phyloP scores from a whole-genome alignment of 2,329 filamentous ascomycete genomes.

The Apiospora saccharicola region DNA sequence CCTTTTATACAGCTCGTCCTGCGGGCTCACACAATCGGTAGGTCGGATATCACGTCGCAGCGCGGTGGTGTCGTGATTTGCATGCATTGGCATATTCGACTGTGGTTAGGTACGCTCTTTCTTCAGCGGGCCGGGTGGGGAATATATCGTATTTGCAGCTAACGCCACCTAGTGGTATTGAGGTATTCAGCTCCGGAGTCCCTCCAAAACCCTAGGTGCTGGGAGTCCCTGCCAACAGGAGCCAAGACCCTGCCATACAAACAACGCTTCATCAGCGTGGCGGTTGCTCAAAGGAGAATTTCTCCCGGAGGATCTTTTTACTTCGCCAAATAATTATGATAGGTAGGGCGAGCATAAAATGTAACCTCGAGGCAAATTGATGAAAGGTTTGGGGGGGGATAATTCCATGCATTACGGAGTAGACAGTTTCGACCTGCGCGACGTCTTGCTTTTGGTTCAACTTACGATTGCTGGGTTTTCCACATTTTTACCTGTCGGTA shows the following conservation, averaged over 20 bases:
- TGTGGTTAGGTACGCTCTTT: not conserved
- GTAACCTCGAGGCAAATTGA: not conserved
- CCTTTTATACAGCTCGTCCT: not conserved
- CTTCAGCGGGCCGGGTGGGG: not conserved
- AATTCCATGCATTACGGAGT: too few species aligned
- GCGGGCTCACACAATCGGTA: not conserved
- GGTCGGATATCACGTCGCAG: not conserved
- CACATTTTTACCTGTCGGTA: not conserved
- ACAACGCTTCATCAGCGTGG: not conserved
- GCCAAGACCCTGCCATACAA: not conserved
- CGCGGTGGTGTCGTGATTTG: not conserved
- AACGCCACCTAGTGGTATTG: not conserved
- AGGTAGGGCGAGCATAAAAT: not conserved
- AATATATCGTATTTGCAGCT: not conserved
- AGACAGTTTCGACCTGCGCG: too few species aligned
- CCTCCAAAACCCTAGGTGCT: too few species aligned
- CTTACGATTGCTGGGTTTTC: not conserved
- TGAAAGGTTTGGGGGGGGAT: not conserved
- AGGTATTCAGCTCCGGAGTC: not conserved
- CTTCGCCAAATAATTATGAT: too few species aligned
- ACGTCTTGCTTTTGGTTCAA: too few species aligned
- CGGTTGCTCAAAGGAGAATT: not conserved
- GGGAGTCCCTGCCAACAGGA: not conserved
- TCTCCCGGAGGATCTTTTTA: not conserved
- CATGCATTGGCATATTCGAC: not conserved